Conservation (phyloP, 352 stramenopile species). For the Globisporangium iwayamae region DNA sequence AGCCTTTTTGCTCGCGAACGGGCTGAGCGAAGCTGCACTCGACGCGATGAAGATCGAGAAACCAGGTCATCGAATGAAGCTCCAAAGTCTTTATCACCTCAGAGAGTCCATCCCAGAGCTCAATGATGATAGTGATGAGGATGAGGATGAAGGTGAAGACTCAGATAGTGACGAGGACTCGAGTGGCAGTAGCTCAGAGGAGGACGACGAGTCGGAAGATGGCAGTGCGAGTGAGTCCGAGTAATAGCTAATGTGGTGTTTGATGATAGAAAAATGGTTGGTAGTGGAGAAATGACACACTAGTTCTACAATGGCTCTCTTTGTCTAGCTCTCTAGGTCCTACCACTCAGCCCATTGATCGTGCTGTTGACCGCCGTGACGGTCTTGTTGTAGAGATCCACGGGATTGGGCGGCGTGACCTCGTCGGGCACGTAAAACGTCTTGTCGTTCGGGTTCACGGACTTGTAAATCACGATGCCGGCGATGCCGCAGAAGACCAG, state of each 20-base stretch:
- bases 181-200: constrained; percentile 13
- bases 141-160: constrained; percentile 18
- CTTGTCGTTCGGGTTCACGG: constrained; percentile 61
- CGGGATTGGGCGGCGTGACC: constrained; percentile 76
- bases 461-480: constrained; percentile 83
- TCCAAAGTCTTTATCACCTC: constrained; percentile 59
- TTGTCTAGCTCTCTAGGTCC: background rate
- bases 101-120: constrained; percentile 40
- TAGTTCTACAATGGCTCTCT: constrained; percentile 6
- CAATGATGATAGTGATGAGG: constrained; percentile 16
- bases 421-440: constrained; percentile 86
- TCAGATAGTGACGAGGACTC: constrained; percentile 15
- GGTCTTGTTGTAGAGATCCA: constrained; percentile 73
- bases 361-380: constrained; percentile 59
- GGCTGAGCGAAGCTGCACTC: constrained; percentile 46
- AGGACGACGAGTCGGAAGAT: constrained; percentile 17
- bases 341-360: constrained; percentile 23
- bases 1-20: constrained; percentile 43
- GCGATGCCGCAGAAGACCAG: constrained; percentile 79
- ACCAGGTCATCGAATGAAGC: constrained; percentile 65
- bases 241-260: background rate
- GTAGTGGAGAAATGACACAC: background rate
- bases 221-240: constrained; percentile 8
- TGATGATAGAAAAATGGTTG: constrained; percentile 1
- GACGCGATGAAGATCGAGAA: constrained; percentile 66